phyloP scores from a whole-genome alignment of 331 rosid species.

The Malus hybrid region DNA sequence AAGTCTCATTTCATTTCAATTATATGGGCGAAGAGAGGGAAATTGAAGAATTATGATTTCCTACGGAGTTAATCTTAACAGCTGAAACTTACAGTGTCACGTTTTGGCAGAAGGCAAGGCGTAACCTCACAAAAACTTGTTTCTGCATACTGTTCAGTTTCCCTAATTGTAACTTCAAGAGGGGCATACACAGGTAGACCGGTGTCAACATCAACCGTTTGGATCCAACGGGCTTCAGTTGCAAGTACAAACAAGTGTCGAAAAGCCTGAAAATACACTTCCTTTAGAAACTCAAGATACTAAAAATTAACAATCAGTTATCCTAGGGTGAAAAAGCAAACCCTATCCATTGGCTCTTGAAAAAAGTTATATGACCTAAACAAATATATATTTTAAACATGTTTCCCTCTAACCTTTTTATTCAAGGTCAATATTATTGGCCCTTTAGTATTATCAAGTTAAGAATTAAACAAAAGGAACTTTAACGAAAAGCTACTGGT shows the following conservation, averaged over 20 bases:
- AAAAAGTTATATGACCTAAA: neutral
- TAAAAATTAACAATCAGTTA: conserved; percentile 5
- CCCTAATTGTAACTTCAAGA: conserved; percentile 70
- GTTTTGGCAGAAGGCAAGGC: conserved; percentile 95
- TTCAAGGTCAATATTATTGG: neutral
- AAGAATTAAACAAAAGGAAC: neutral
- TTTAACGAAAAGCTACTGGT: too few relatives aligned
- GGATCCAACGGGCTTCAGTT: conserved; percentile 97
- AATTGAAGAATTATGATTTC: neutral
- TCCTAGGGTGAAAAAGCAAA: conserved; percentile 5
- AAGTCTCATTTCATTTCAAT: neutral
- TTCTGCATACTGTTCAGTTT: conserved; percentile 88
- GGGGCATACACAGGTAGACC: conserved; percentile 95
- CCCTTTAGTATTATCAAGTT: neutral
- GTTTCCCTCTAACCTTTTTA: neutral
- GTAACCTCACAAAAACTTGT: conserved; percentile 90
- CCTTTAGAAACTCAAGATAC: conserved; percentile 12
- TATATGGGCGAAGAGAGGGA: neutral
- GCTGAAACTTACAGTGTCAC: conserved; percentile 63
- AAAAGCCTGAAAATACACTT: conserved; percentile 55
- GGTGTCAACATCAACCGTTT: conserved; percentile 93
- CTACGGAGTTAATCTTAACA: conserved; percentile 8
- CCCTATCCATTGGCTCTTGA: neutral
- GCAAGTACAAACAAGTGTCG: conserved; percentile 93
- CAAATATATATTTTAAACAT: neutral